Evolutionary conservation across 2,329 filamentous ascomycete genomes (phyloP).

Genomic region (Boeremia lycopersici): DNA sequence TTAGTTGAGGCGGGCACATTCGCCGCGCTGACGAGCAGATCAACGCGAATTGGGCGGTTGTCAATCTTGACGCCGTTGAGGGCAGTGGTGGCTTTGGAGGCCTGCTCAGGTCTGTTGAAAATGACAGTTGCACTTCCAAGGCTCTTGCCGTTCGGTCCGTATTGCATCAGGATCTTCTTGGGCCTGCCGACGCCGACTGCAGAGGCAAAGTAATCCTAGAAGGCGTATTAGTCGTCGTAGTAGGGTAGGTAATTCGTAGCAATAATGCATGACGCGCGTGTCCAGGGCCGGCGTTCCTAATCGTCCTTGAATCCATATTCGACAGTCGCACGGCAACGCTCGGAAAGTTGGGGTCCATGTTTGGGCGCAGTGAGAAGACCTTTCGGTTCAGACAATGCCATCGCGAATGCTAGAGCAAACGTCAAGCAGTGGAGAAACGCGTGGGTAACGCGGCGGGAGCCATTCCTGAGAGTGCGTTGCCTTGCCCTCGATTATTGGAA

Average conservation of each 20-base stretch:
- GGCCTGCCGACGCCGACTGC: slow-evolving; percentile 88
- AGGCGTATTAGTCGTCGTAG: slow-evolving; percentile 67
- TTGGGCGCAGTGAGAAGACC: slow-evolving; percentile 23
- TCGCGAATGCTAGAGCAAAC: slow-evolving; percentile 6
- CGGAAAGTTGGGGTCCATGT: slow-evolving; percentile 33
- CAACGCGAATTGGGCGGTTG: slow-evolving; percentile 90
- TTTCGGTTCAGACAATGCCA: slow-evolving; percentile 18
- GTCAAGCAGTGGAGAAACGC: slow-evolving; percentile 7
- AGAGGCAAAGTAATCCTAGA: slow-evolving; percentile 94
- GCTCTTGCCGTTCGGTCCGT: slow-evolving; percentile 90
- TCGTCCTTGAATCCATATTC: slow-evolving; percentile 32
- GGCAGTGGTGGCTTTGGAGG: slow-evolving; percentile 80
- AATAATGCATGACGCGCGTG: slow-evolving; percentile 33
- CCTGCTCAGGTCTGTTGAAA: slow-evolving; percentile 81
- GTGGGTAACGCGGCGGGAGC: slow-evolving; percentile 21
- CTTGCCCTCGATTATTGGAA: slow-evolving; percentile 20
- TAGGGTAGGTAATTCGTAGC: slow-evolving; percentile 40
- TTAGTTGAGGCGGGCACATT: slow-evolving; percentile 71
- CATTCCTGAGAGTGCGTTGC: slow-evolving; percentile 26
- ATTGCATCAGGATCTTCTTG: slow-evolving; percentile 89
- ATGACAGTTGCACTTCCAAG: slow-evolving; percentile 90
- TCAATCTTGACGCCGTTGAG: slow-evolving; percentile 92
- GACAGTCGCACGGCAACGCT: slow-evolving; percentile 30
- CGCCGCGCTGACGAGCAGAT: slow-evolving; percentile 83
- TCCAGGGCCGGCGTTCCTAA: slow-evolving; percentile 28